Base-by-base conservation (phyloP, 768 basidiomycete species). In the Lactifluus volemus region DNA sequence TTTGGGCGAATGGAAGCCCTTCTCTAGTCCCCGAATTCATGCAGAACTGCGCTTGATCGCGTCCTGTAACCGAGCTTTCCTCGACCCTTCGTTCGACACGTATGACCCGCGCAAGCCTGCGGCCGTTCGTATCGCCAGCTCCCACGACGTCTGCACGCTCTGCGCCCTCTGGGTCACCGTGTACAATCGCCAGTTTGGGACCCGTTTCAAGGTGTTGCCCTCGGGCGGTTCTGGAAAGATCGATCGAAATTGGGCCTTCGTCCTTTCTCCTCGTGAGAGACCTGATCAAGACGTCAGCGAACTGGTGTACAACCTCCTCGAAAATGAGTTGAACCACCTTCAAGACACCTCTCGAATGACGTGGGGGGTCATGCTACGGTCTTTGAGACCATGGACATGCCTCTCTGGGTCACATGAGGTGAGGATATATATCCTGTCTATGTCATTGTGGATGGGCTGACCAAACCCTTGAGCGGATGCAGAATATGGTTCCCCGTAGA, bases 231-330 rank as follows among this genome's bases (percentile, higher is more conserved):
- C 61, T 17, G 61, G 61, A 0, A 63, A 63, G 30, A 14, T 58
- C 6, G 61, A 63, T 6, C 56, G 57, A n/a, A 63, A 63, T 32
- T 63, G 61, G 61, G 47, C 56, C 5, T 63, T 49, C 25, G 56
- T 38, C 4, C 51, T 58, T 30, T 63, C 61, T 30, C 52, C 57
- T 9, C 61, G 61, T 4, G 61, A 58, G n/a, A 44, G 61, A 36
- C 61, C 61, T 44, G 51, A 63, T 42, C 61, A 58, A 32, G 61
- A 63, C n/a, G 52, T 63, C 1, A 29, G 61, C 56, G 61, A 63
- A 29, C n/a, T 63, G 39, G 61, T 58, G 39, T 54, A 49, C 48
- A 49, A 49, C 11, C 56, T 63, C 17, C 61, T 63, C 29, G 61
- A 63, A 39, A 39, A 63, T 9, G 56, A 63, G 57, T 17, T 63